Base-by-base conservation (phyloP, 2,329 filamentous ascomycete species). In the Ophiostoma australiae region DNA sequence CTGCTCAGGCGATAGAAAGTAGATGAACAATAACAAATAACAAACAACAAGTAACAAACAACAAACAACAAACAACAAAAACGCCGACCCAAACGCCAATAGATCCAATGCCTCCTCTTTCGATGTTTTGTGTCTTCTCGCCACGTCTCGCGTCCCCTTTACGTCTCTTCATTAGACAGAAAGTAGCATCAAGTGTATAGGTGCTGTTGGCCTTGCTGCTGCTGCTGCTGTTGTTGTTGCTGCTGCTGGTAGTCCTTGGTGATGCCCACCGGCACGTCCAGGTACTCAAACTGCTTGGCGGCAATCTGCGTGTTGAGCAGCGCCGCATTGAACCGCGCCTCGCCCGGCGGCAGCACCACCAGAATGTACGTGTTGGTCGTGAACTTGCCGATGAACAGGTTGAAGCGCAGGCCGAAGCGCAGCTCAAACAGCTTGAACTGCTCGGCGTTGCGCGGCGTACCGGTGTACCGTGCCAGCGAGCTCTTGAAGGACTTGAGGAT, bases 401-500 rank as follows among this genome's bases (percentile, higher is more conserved):
- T 96, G 82, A 98, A 98, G 72, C 87, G 86, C 65, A 87, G 84
- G 70, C 85, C 86, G 70, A 91, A 90, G 80, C 93, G 94, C 81
- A 94, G 89, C 79, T 93, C 90, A 82, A 94, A 90, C 76, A 92
- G 85, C 67, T 89, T 88, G 76, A 94, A 94, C 79, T 93, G 91
- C 80, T 93, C 91, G 4, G 90, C 89, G 74, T 91, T 91, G 70
- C 91, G 89, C n/a, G 91, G 90, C 35, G 91, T 91, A 68, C 91
- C 90, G 1, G 91, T 93, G 79, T 91, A 93, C 75, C 90, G 89
- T 71, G 87, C 89, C 72, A 87, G 86, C 74, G 84, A 88, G 82
- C 98, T 94, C 83, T 98, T 99, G 84, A 98, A 97, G 72, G 94
- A 94, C 82, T 99, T 99, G 81, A 99, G 91, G 77, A 99, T 97